Conservation (phyloP, 169 alveolate genomes). For the Eimeria necatrix region DNA sequence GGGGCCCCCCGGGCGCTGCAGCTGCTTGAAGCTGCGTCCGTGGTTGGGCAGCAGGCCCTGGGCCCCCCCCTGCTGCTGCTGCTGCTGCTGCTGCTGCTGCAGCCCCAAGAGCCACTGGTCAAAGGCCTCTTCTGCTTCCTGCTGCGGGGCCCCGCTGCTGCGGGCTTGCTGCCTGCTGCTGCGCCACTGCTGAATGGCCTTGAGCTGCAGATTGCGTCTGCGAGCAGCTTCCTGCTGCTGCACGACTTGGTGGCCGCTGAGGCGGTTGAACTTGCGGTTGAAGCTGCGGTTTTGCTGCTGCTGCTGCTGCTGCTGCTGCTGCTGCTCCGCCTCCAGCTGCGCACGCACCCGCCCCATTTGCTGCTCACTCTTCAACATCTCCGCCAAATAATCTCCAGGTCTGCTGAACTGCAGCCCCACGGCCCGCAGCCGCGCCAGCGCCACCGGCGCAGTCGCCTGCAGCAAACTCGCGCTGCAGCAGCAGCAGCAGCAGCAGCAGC, state of each 20-base stretch:
- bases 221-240: conserved; percentile 68
- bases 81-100: neutral
- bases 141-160: neutral
- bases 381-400: conserved; percentile 78
- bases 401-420: conserved; percentile 72
- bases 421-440: conserved; percentile 65
- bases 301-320: conserved; percentile 48
- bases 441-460: conserved; percentile 14
- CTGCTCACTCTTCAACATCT: conserved; percentile 76
- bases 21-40: neutral
- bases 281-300: neutral
- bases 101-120: conserved; percentile 4
- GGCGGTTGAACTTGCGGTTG: conserved; percentile 60
- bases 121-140: conserved; percentile 38
- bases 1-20: neutral
- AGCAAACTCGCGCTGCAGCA: conserved; percentile 62
- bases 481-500: neutral
- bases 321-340: conserved; percentile 60
- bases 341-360: conserved; percentile 79
- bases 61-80: neutral
- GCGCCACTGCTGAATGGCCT: conserved; percentile 64
- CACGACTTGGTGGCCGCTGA: conserved; percentile 38
- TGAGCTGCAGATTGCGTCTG: conserved; percentile 16
- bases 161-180: neutral
- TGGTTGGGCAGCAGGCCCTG: neutral